A percentile compares a stretch with the other conserved stretches of the same genome.
phyloP scores from a whole-genome alignment of 192 early-diverging fungal genomes.

The Backusella tuberculispora region DNA sequence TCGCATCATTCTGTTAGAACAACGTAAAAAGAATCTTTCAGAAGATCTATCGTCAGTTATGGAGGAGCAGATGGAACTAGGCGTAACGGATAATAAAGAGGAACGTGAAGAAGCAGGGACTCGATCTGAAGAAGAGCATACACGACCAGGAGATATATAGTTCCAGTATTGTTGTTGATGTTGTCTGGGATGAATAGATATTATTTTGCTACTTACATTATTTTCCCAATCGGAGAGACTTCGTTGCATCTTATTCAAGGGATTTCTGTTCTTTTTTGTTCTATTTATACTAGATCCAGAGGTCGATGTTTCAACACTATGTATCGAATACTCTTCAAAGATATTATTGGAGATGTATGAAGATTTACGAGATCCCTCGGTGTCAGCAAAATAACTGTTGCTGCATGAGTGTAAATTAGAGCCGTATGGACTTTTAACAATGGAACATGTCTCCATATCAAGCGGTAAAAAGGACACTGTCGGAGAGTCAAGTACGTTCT shows the following conservation, averaged over 20 bases:
- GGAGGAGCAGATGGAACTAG: not conserved
- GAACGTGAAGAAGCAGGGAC: not conserved
- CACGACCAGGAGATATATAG: not conserved
- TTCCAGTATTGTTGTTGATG: not conserved
- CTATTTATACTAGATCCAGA: not conserved
- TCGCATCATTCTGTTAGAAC: slow-evolving; percentile 9
- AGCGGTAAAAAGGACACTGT: not conserved
- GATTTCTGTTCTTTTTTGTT: not conserved
- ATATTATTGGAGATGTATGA: not conserved
- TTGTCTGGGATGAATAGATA: not conserved
- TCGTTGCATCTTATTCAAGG: not conserved
- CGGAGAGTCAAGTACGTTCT: not conserved
- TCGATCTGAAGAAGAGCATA: not conserved
- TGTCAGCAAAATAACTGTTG: not conserved
- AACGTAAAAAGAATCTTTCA: not conserved
- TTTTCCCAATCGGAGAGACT: not conserved
- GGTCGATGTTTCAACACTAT: not conserved
- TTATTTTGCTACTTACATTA: not conserved
- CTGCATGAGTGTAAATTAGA: not conserved
- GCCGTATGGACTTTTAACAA: not conserved
- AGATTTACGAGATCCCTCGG: not conserved
- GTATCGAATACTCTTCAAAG: not conserved
- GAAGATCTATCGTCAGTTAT: not conserved
- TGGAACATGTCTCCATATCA: slow-evolving; percentile 10
- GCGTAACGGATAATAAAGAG: not conserved